Conservation (phyloP, 2,329 filamentous ascomycete species). For the Aspergillus ustus region DNA sequence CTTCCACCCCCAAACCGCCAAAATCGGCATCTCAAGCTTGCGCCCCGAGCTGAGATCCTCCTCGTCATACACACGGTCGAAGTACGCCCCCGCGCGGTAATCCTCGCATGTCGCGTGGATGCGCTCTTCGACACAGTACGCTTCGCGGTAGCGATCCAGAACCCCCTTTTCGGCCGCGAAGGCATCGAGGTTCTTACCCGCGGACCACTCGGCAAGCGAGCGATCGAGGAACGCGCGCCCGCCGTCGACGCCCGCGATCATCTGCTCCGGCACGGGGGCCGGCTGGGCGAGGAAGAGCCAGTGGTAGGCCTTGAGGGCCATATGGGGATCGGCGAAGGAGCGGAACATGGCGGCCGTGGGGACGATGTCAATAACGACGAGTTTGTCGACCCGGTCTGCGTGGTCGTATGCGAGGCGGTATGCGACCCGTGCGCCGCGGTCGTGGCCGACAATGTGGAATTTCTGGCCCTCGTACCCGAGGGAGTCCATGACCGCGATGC, state of each 20-base stretch:
- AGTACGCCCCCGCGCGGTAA: neutral
- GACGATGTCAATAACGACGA: neutral
- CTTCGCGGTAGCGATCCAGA: neutral
- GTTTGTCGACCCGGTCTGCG: neutral
- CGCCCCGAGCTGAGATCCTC: neutral
- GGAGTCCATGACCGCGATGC: neutral
- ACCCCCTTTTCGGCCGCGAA: neutral
- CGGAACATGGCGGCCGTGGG: constrained; percentile 5
- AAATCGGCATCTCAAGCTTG: neutral
- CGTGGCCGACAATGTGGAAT: neutral
- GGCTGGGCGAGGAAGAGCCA: constrained; percentile 10
- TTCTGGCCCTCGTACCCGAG: neutral
- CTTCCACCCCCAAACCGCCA: constrained; percentile 1
- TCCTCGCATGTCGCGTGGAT: constrained; percentile 9
- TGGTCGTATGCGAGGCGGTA: constrained; percentile 1
- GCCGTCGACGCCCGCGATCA: neutral
- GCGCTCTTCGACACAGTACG: neutral
- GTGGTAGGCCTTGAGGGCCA: constrained; percentile 1
- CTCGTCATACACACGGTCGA: constrained; percentile 7
- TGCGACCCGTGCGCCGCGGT: neutral
- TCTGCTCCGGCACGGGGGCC: neutral
- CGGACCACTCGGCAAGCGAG: neutral
- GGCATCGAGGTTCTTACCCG: neutral
- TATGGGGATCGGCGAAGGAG: neutral
- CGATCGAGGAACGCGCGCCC: neutral